These are phyloP conservation scores for Crithidia sp. DNA, from an alignment of 208 protist species.

Conservation along the genomic window DNA sequence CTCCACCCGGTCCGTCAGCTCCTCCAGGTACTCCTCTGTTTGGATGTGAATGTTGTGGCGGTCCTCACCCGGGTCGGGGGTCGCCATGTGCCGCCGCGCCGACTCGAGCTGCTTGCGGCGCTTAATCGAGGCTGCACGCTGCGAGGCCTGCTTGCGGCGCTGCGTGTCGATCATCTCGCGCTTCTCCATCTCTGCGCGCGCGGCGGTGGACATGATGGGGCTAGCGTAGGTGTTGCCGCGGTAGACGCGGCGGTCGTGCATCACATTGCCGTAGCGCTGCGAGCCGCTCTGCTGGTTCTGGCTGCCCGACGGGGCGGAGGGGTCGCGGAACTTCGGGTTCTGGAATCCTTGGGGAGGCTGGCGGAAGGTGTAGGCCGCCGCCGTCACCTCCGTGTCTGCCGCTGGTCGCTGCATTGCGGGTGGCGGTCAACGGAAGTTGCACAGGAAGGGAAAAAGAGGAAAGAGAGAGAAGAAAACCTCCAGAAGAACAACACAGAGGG, in stretches of 20 bases:
- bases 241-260: slow-evolving; percentile 95
- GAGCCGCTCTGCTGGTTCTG: slow-evolving; percentile 12
- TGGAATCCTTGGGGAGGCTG: slow-evolving; percentile 85
- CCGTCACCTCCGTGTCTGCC: slow-evolving; percentile 38
- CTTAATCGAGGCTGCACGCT: slow-evolving; percentile 67
- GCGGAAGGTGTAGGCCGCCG: slow-evolving; percentile 90
- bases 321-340: slow-evolving; percentile 86
- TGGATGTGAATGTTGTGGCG: slow-evolving; percentile 95
- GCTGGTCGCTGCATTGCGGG: slow-evolving; percentile 45
- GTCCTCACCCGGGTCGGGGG: slow-evolving; percentile 89
- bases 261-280: slow-evolving; percentile 93
- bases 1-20: slow-evolving; percentile 90
- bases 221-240: slow-evolving; percentile 95
- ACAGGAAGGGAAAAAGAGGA: slow-evolving; percentile 11
- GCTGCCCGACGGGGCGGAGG: slow-evolving; percentile 20
- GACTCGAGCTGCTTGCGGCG: slow-evolving; percentile 66
- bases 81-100: slow-evolving; percentile 65
- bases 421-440: slow-evolving; percentile 5
- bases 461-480: neutral
- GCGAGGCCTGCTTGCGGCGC: slow-evolving; percentile 65
- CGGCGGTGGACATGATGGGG: slow-evolving; percentile 82
- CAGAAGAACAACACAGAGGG: too few species aligned
- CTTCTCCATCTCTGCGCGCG: slow-evolving; percentile 72
- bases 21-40: slow-evolving; percentile 97
- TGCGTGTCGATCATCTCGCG: slow-evolving; percentile 63